Evolutionary conservation across 1,284 basidiomycete species (phyloP).

Genomic region (Nidula niveotomentosa): DNA sequence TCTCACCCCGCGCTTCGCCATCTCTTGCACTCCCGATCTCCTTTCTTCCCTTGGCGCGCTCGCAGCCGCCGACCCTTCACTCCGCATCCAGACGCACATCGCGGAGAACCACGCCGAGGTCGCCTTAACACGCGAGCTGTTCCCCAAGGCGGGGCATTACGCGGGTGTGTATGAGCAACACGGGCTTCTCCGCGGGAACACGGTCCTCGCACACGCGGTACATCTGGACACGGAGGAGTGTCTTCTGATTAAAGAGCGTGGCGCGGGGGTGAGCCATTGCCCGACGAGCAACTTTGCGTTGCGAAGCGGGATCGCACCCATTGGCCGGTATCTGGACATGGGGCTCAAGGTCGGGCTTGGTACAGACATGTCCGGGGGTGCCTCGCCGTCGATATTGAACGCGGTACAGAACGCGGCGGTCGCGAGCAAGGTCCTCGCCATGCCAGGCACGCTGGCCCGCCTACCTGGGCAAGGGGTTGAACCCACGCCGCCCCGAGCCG

Average conservation of each 20-base stretch:
- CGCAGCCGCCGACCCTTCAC: constrained; percentile 47
- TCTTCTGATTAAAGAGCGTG: constrained; percentile 62
- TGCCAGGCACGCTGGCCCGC: too few relatives aligned
- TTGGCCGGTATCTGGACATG: constrained; percentile 78
- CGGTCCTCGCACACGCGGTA: constrained; percentile 90
- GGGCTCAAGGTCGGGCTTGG: constrained; percentile 92
- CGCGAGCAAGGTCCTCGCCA: constrained; percentile 60
- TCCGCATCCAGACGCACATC: constrained; percentile 93
- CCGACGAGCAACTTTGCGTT: constrained; percentile 93
- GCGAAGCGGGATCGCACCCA: constrained; percentile 78
- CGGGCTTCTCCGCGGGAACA: constrained; percentile 77
- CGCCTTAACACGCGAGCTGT: constrained; percentile 62
- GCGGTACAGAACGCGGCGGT: constrained; percentile 82
- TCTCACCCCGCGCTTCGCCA: constrained; percentile 94
- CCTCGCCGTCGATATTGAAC: constrained; percentile 81
- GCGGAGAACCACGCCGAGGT: constrained; percentile 86
- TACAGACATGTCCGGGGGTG: constrained; percentile 92
- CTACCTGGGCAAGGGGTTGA: too few relatives aligned
- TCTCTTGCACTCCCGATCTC: constrained; percentile 84
- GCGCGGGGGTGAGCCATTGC: constrained; percentile 89
- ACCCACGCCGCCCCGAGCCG: constrained; percentile 8
- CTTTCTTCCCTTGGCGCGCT: constrained; percentile 66
- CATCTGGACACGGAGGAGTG: constrained; percentile 79
- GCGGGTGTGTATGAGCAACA: constrained; percentile 82
- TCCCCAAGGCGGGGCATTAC: constrained; percentile 63